A percentile compares a stretch with the other conserved stretches of the same genome.
phyloP scores from a whole-genome alignment of 108 stramenopile species.

The Discostella stelligeroides region DNA sequence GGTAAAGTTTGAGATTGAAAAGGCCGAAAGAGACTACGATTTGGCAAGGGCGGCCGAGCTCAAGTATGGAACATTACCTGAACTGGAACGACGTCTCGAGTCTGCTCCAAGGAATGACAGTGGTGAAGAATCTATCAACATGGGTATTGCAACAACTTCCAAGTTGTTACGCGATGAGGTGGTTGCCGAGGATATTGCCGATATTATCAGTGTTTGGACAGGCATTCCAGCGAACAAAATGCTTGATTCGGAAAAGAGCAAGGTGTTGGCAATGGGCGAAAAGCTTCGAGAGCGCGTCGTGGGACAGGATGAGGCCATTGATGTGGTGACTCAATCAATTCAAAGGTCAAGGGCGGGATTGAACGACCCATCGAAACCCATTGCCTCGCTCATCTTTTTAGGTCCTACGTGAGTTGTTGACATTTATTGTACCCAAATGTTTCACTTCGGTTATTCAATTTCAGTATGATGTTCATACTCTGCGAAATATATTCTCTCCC shows the following conservation, averaged over 20 bases:
- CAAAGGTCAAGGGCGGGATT: constrained; percentile 92
- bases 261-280: constrained; percentile 88
- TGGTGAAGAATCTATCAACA: constrained; percentile 1
- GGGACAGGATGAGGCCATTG: constrained; percentile 94
- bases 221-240: constrained; percentile 92
- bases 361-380: constrained; percentile 86
- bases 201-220: constrained; percentile 91
- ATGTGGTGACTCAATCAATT: constrained; percentile 90
- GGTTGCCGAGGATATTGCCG: constrained; percentile 94
- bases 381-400: constrained; percentile 92
- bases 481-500: no score
- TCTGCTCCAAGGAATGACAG: constrained; percentile 44
- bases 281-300: constrained; percentile 86
- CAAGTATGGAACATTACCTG: constrained; percentile 89
- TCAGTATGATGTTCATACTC: no score
- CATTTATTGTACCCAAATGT: not conserved
- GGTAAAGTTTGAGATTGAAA: constrained; percentile 85
- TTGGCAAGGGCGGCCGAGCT: constrained; percentile 92
- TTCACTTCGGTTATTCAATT: no score
- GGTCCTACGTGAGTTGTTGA: constrained; percentile 75
- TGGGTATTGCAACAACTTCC: constrained; percentile 23
- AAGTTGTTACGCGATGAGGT: constrained; percentile 89
- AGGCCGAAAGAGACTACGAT: constrained; percentile 93
- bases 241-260: constrained; percentile 87
- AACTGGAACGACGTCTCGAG: constrained; percentile 71